These are phyloP conservation scores for Hordeum pubiflorum DNA, from an alignment of 202 grass and related monocot genomes.

Conservation along the genomic window DNA sequence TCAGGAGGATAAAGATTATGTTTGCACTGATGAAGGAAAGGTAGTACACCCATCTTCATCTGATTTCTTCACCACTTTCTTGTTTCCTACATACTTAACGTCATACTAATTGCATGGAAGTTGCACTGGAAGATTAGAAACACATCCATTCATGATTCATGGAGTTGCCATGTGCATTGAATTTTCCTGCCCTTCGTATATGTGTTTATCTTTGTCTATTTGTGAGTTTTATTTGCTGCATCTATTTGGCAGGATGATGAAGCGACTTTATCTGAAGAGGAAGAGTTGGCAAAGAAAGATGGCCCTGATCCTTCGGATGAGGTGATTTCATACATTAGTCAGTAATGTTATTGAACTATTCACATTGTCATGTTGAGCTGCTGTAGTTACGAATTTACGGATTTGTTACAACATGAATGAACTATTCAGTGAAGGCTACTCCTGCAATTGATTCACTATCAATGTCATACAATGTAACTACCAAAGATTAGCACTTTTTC, in stretches of 20 bases:
- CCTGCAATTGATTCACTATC: background rate
- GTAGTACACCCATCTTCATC: constrained; percentile 28
- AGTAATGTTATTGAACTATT: background rate
- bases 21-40: constrained; percentile 64
- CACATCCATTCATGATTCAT: background rate
- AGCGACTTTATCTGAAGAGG: constrained; percentile 92
- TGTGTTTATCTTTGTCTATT: background rate
- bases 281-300: constrained; percentile 89
- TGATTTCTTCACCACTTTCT: constrained; percentile 1
- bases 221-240: background rate
- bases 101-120: background rate
- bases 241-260: constrained; percentile 77
- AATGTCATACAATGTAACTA: background rate
- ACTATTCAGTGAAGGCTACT: background rate
- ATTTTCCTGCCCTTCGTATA: background rate
- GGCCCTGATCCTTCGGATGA: constrained; percentile 46
- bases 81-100: constrained; percentile 1
- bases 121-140: constrained; percentile 8
- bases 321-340: constrained; percentile 36
- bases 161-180: constrained; percentile 13
- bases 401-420: background rate
- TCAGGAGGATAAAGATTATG: constrained; percentile 79
- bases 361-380: background rate
- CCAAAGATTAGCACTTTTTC: background rate
- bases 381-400: constrained; percentile 2